Evolutionary conservation across 2,329 filamentous ascomycete genomes (phyloP), one percentile per base, ranked within the genome.

Genomic region (Corinectria fuckeliana): DNA sequence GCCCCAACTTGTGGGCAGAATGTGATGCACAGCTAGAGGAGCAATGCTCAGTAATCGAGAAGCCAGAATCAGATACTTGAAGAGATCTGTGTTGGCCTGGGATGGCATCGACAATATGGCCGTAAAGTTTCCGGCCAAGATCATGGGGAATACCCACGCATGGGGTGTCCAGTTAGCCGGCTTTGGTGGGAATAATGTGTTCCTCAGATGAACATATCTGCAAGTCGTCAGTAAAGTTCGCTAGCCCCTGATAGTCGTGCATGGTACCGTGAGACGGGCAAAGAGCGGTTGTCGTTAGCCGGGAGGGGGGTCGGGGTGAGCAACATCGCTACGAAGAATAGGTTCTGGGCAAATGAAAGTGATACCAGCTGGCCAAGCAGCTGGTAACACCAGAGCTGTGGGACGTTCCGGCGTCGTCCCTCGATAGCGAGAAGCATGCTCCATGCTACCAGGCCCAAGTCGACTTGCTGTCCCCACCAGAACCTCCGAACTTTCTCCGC

Each of bases 401-500:
- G 80, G 10, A 89, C 82, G 16, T 81, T 81, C 54, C 85, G 82
- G 63, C 85, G 78, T 42, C 81, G 80, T 66, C 87, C 86, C 72
- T 88, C 83, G 36, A 87, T 77, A 2, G 85, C 82, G 26, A 89
- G 75, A 59, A 88, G 82, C 42, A 85, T 74, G 53, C 81, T 83
- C 78, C 83, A 87, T 1, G 84, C 79, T 26, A 84, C 75, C 11
- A 81, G 77, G 25, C 80, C 82, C 11, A 85, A 75, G 58, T 86
- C 84, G 41, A 85, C 77, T 73, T 89, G 86, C 61, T 85, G 84
- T 6, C 82, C 85, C 83, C 87, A 89, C 81, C 86, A 86, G 68
- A 86, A 82, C 14, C 85, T 81, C 48, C 82, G 80, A 3, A 81
- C 77, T 49, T 80, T 83, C 66, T 83, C 82, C 6, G 83, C 77